Evolutionary conservation across 2,329 filamentous ascomycete species (phyloP).

Genomic region (Fusarium chaquense): DNA sequence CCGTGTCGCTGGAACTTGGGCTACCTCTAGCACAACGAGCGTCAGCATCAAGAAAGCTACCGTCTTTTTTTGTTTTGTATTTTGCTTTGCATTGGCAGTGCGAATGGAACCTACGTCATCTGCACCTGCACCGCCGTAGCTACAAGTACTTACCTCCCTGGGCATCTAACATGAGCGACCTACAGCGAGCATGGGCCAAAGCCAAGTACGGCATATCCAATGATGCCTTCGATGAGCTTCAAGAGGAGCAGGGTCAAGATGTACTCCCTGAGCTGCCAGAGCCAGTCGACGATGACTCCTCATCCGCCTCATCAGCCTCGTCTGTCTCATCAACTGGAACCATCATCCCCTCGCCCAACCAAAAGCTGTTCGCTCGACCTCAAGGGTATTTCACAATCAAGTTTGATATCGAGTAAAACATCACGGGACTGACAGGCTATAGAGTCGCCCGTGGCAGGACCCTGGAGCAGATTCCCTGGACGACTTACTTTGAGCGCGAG

Average conservation of each 20-base stretch:
- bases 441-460: constrained; percentile 66
- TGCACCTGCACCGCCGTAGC: constrained; percentile 10
- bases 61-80: neutral
- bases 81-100: constrained; percentile 16
- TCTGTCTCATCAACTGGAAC: constrained; percentile 95
- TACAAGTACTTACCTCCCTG: neutral
- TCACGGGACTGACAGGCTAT: constrained; percentile 45
- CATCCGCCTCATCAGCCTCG: constrained; percentile 78
- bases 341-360: constrained; percentile 81
- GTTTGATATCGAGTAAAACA: constrained; percentile 15
- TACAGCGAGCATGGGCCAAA: constrained; percentile 83
- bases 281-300: constrained; percentile 72
- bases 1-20: constrained; percentile 2
- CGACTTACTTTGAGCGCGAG: constrained; percentile 90
- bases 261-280: constrained; percentile 61
- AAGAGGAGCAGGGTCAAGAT: constrained; percentile 63
- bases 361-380: constrained; percentile 78
- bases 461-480: constrained; percentile 81
- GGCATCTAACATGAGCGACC: constrained; percentile 75
- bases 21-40: constrained; percentile 3
- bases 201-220: constrained; percentile 73
- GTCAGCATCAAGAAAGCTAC: constrained; percentile 16
- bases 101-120: constrained; percentile 37
- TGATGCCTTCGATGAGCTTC: constrained; percentile 63
- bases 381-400: constrained; percentile 64